A percentile compares a stretch with the other conserved stretches of the same genome.
Conservation (phyloP, 345 rosid species). For the Eucalyptus erythrocorys region DNA sequence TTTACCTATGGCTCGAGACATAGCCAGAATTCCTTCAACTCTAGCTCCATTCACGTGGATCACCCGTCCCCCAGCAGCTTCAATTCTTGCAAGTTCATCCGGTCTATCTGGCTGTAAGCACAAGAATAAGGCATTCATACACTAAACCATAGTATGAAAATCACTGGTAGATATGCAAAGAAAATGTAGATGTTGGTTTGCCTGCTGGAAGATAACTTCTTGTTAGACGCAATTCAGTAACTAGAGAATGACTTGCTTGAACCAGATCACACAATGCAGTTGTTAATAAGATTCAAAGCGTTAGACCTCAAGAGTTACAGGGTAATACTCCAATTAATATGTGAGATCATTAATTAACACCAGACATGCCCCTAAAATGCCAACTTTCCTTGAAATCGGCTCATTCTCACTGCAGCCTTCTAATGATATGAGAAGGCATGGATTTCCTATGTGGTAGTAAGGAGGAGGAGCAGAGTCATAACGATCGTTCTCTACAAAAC, state of each 20-base stretch:
- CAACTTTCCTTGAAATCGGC: not conserved
- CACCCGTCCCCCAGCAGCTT: slow-evolving; percentile 66
- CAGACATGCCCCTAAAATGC: not conserved
- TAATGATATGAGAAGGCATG: not conserved
- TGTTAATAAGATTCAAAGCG: not conserved
- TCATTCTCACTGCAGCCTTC: not conserved
- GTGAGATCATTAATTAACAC: not conserved
- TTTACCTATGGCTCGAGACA: slow-evolving; percentile 84
- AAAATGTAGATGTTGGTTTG: not conserved
- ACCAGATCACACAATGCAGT: not conserved
- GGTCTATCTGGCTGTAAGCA: slow-evolving; percentile 55
- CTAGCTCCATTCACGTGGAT: slow-evolving; percentile 46
- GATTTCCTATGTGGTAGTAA: not conserved
- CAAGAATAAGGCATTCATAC: not conserved
- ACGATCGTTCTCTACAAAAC: not conserved
- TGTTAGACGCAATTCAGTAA: not conserved
- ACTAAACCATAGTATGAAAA: not conserved
- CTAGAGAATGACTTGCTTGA: not conserved
- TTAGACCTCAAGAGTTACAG: not conserved
- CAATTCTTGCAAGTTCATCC: slow-evolving; percentile 65
- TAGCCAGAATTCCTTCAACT: slow-evolving; percentile 80
- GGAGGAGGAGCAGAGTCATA: not conserved
- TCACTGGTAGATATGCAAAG: not conserved
- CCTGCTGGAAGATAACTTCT: not conserved
- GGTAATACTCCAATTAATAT: not conserved